Percentiles rank a stretch among this genome's conserved stretches.
Conservation (phyloP, 1,139 yeast genomes). For the Suhomyces chickasaworum region DNA sequence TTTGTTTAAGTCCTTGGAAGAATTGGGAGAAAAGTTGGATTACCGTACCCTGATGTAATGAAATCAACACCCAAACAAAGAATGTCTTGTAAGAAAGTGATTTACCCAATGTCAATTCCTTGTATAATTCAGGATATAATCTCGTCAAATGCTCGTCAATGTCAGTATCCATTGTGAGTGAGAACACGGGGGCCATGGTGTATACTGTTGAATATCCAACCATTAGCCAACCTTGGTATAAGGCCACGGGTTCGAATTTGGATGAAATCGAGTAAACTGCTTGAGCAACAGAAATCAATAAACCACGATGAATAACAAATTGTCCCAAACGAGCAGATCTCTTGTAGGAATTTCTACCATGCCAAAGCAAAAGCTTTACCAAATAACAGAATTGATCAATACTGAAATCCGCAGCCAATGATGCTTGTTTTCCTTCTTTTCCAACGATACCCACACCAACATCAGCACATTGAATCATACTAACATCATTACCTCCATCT, state of each 20-base stretch:
- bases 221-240: constrained; percentile 96
- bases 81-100: constrained; percentile 86
- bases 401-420: constrained; percentile 95
- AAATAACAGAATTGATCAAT: constrained; percentile 89
- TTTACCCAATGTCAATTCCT: constrained; percentile 85
- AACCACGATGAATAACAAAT: constrained; percentile 94
- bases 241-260: constrained; percentile 86
- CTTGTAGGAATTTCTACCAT: constrained; percentile 95
- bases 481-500: constrained; percentile 98
- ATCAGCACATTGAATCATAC: constrained; percentile 98
- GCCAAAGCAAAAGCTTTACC: constrained; percentile 90
- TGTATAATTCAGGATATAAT: constrained; percentile 91
- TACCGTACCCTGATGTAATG: constrained; percentile 81
- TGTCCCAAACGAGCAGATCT: constrained; percentile 94
- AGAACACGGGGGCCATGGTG: constrained; percentile 98
- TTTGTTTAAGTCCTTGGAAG: constrained; percentile 62
- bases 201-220: constrained; percentile 97
- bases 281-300: constrained; percentile 93
- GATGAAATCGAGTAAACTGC: constrained; percentile 89
- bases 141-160: constrained; percentile 88
- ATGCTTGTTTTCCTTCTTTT: constrained; percentile 97
- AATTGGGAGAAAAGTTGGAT: constrained; percentile 81
- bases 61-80: constrained; percentile 86
- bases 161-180: constrained; percentile 87
- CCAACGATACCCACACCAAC: constrained; percentile 99